phyloP scores from a whole-genome alignment of 305 asterid species.

The Fraxinus paxiana region DNA sequence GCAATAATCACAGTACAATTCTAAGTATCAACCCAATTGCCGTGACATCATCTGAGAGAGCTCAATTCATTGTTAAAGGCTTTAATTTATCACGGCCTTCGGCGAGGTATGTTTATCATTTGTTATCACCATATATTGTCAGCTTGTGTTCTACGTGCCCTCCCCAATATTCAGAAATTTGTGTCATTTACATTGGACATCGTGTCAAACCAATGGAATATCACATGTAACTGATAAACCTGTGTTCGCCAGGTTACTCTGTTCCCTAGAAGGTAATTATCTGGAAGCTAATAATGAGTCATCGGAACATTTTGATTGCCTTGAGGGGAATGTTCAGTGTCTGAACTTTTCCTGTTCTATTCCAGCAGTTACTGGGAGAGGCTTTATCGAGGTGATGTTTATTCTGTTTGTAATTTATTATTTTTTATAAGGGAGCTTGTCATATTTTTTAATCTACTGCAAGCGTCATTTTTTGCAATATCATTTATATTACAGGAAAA shows the following conservation, averaged over 20 bases:
- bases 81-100: constrained; percentile 54
- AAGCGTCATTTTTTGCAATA: constrained; percentile 12
- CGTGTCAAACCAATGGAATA: constrained; percentile 3
- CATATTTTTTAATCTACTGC: constrained; percentile 6
- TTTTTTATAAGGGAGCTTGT: neutral
- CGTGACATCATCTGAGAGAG: constrained; percentile 51
- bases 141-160: constrained; percentile 4
- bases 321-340: constrained; percentile 40
- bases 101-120: constrained; percentile 44
- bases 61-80: constrained; percentile 64
- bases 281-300: constrained; percentile 44
- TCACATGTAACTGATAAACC: constrained; percentile 16
- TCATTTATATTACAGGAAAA: neutral
- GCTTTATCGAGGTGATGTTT: constrained; percentile 64
- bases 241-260: constrained; percentile 47
- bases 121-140: constrained; percentile 15
- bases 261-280: constrained; percentile 65
- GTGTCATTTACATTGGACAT: constrained; percentile 5
- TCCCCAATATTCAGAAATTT: constrained; percentile 14
- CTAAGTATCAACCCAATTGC: constrained; percentile 72
- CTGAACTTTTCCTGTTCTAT: constrained; percentile 48
- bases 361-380: constrained; percentile 67
- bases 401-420: constrained; percentile 8
- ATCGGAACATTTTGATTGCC: constrained; percentile 32
- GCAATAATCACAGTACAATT: constrained; percentile 39